Evolutionary conservation across 192 early-diverging fungal genomes (phyloP).

Genomic region (Dispira simplex): DNA sequence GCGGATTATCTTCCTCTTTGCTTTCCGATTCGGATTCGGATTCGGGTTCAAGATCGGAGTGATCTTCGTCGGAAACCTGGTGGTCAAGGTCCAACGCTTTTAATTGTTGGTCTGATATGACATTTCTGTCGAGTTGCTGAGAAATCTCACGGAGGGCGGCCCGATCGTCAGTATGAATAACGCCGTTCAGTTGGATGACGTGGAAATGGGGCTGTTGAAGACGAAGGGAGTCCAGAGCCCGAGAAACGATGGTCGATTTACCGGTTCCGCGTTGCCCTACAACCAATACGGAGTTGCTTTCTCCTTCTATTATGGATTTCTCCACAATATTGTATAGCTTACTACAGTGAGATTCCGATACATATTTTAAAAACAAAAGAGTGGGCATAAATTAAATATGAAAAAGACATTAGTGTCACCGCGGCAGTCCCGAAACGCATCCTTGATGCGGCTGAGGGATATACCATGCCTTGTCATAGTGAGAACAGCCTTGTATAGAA

Average conservation of each 20-base stretch:
- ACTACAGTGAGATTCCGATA: background rate
- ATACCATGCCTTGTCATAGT: conserved; percentile 2
- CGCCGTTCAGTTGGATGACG: conserved; percentile 55
- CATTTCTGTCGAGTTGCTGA: conserved; percentile 54
- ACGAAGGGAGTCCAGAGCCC: conserved; percentile 15
- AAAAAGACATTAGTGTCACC: background rate
- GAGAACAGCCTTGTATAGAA: conserved; percentile 9
- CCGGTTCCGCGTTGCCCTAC: conserved; percentile 70
- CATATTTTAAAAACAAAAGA: no score
- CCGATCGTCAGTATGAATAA: conserved; percentile 66
- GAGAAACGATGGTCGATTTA: conserved; percentile 34
- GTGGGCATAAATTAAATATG: no score
- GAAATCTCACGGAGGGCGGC: conserved; percentile 71
- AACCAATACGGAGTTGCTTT: conserved; percentile 78
- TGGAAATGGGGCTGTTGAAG: conserved; percentile 34
- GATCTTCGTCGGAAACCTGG: conserved; percentile 17
- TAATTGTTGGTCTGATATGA: conserved; percentile 22
- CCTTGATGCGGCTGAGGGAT: conserved; percentile 15
- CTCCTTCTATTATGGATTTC: conserved; percentile 42
- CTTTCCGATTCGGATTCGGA: conserved; percentile 9
- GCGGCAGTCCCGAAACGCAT: background rate
- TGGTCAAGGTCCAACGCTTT: conserved; percentile 14
- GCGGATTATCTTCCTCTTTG: conserved; percentile 8
- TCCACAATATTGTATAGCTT: conserved; percentile 37
- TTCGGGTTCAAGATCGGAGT: conserved; percentile 6